phyloP scores from a whole-genome alignment of 106 monocot genomes.

The Dendrobium huoshanense region DNA sequence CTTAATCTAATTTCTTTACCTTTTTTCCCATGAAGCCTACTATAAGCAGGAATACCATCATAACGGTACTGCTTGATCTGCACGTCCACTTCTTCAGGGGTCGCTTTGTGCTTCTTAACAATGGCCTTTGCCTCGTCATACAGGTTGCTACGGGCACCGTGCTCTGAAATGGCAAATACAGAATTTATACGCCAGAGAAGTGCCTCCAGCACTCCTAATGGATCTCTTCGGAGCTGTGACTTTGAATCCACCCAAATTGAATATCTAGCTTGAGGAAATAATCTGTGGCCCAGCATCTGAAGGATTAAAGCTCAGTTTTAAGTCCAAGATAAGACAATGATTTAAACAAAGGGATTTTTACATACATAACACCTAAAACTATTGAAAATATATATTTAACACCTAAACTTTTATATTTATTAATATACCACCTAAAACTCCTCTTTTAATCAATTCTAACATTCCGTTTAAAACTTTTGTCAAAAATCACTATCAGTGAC shows the following conservation, averaged over 20 bases:
- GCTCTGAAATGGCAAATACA: constrained; percentile 81
- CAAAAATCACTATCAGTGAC: too few species aligned
- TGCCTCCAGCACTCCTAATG: constrained; percentile 83
- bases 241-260: constrained; percentile 99
- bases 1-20: constrained; percentile 21
- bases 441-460: too few species aligned
- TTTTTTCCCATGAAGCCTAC: constrained; percentile 78
- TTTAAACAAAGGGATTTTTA: neutral
- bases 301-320: neutral
- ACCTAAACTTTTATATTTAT: too few species aligned
- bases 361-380: too few species aligned
- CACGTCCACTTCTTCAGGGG: constrained; percentile 75
- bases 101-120: constrained; percentile 84
- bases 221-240: constrained; percentile 87
- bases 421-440: too few species aligned
- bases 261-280: constrained; percentile 80
- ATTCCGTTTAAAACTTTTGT: too few species aligned
- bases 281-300: constrained; percentile 89
- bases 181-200: constrained; percentile 86
- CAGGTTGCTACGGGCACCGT: constrained; percentile 79
- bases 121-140: constrained; percentile 83
- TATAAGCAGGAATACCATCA: constrained; percentile 65
- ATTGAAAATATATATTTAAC: too few species aligned
- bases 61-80: constrained; percentile 61
- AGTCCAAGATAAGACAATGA: neutral